Base-by-base conservation (phyloP, 1,139 yeast genomes). In the Pichia sp. region DNA sequence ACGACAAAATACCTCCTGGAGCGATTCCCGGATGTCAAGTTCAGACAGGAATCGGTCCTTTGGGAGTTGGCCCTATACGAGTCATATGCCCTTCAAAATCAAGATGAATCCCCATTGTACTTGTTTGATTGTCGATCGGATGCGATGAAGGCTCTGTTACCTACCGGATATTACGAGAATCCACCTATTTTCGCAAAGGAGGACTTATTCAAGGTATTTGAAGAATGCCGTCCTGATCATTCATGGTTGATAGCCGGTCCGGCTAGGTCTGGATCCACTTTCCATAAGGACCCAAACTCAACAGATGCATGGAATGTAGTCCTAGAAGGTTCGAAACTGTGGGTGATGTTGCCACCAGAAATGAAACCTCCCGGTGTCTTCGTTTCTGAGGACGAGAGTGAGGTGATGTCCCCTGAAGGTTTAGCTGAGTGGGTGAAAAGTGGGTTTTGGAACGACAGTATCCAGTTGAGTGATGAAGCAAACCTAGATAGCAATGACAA, bases 301-400 rank as follows among this genome's bases (percentile, higher is more conserved):
- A 91, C 97, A 0, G 83, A 87, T 53, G 97, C 97, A 0, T 91
- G 97, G 97, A 91, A 91, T 68, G 80, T 90, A 0, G 84, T 86
- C 2, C 69, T 91, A 1, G 73, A 79, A 1, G 96, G 97, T 0
- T 75, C 80, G 55, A 91, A 91, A 67, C 75, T 90, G 52, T 91
- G 97, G 97, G 74, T 90, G 24, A 88, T 91, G 95, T 74, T 88
- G 29, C 96, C 96, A 1, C 93, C 95, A 0, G 74, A 75, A 33
- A 71, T 78, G 3, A 78, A 79, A 3, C 97, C 97, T 0, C 97
- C 97, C 0, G 97, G 97, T 0, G 92, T 91, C 0, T 81, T 82
- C 45, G 85, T 92, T 0, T 89, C 85, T 64, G 78, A 73, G 2
- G 86, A 81, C 50, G 96, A 89, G 67, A 84, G 91, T 64, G 96